Evolutionary conservation across 2,329 filamentous ascomycete genomes (phyloP), one percentile per base, ranked within the genome.

Genomic region (Phialemonium atrogriseum): DNA sequence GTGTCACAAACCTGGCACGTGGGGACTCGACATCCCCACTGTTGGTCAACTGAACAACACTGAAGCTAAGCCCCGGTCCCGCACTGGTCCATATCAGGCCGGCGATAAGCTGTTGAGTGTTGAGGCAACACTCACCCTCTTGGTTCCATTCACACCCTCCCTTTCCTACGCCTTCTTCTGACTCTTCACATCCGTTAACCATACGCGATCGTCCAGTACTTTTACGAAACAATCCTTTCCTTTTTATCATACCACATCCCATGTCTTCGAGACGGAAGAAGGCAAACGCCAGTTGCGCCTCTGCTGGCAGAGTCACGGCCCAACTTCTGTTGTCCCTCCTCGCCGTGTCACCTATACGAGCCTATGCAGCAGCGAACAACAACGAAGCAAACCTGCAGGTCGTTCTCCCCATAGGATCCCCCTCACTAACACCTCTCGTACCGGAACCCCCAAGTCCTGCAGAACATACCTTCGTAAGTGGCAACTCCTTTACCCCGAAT

Each of bases 321-420:
- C 64, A 66, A 25, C 54, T 81, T 28, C 59, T 85, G 37, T 58
- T 85, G 40, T 79, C 77, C 15, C 77, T 84, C 57, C 69, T 86
- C 32, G 75, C 77, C 43, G 57, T 77, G 46, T 64, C 70, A 13
- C 60, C 64, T 13, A 49, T 58, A 26, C 54, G 57, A 27, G 56
- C 55, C 12, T 46, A 48, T 34, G 42, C 51, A 36, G 39, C 49
- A 32, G 42, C n/a, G n/a, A n/a, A 51, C 38, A 46, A 38, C 40
- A 36, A 49, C 28, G 31, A 31, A 6, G 39, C 40, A n/a, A 48
- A 58, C 33, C 53, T 64, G 34, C 59, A 68, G 30, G 44, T 64
- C 6, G 45, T 67, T 23, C 45, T 73, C 12, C 62, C 64, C 20
- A 54, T 58, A 27, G 52, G 66, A 19, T 60, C 60, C 26, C 61